Base-by-base conservation (phyloP, 1,284 basidiomycete species). In the Thecaphora frezii region DNA sequence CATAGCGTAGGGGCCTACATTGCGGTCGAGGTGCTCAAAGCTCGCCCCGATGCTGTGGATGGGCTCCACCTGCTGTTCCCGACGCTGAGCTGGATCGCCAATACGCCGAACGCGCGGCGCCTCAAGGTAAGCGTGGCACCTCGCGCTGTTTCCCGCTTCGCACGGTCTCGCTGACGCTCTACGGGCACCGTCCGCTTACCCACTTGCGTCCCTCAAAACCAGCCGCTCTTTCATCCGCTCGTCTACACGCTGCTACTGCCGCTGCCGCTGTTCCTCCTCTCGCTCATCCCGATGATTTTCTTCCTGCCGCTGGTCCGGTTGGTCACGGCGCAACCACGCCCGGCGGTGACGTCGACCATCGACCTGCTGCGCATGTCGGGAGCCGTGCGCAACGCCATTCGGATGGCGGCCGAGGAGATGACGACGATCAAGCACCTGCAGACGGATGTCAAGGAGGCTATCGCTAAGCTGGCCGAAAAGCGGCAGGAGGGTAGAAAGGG, bases 1-100 rank as follows among this genome's bases (percentile, higher is more conserved):
- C 73, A 74, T 44, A 59, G 54, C 21, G 64, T 74, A 3, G 73
- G 73, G 19, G 57, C 66, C 19, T 74, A 66, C 56, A 73, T 73
- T 5, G 59, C 55, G 5, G 33, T 51, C 18, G 51, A 68, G 46
- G 52, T 59, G 40, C 30, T 73, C 7, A 54, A 69, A 36, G 50
- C 47, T 23, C 46, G 64, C 21, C 48, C 49, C 8, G 51, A 48
- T 4, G 40, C 42, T 7, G 49, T 74, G 22, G 63, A 62, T 23
- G 64, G 52, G 3, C 5, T 73, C 42, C 71, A 74, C 39, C 39
- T 63, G 26, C 50, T 74, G 36, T 74, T 74, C 23, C 73, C 73
- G 1, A 66, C 71, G 16, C 19, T 74, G 22, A 54, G 54, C 36
- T 58, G 69, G 54, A 71, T 74, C 30, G 64, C 54, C 2, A 30